These are phyloP conservation scores for Lentinula raphanica DNA, from an alignment of 768 basidiomycete genomes.

Conservation along the genomic window DNA sequence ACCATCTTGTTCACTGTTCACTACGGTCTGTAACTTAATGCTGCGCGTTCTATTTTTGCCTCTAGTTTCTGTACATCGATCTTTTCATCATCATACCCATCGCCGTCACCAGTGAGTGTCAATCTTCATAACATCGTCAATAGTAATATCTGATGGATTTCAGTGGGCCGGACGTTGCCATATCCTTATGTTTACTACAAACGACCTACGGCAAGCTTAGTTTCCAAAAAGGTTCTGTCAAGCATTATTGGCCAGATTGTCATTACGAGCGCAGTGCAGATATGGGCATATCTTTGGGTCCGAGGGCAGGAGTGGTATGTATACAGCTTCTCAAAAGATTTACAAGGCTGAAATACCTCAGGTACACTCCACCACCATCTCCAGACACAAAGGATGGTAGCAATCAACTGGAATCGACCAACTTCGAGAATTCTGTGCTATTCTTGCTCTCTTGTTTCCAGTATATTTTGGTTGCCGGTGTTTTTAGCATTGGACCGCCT, in stretches of 20 bases:
- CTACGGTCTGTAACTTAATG: background rate
- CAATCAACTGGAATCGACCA: constrained; percentile 74
- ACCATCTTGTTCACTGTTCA: background rate
- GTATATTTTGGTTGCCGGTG: constrained; percentile 93
- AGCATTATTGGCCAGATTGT: constrained; percentile 92
- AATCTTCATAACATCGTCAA: background rate
- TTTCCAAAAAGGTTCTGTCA: constrained; percentile 90
- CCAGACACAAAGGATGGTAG: constrained; percentile 43
- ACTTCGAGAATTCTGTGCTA: constrained; percentile 88
- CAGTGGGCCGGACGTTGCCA: constrained; percentile 94
- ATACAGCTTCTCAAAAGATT: background rate
- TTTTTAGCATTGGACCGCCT: constrained; percentile 97
- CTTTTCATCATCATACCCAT: constrained; percentile 97
- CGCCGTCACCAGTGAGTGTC: constrained; percentile 83
- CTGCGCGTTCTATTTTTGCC: constrained; percentile 11
- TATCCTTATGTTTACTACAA: constrained; percentile 83
- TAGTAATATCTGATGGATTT: background rate
- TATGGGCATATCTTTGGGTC: constrained; percentile 90
- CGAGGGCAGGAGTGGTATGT: constrained; percentile 76
- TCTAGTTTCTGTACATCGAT: constrained; percentile 93
- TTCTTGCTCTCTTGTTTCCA: constrained; percentile 98
- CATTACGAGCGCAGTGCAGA: constrained; percentile 76
- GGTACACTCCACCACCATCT: constrained; percentile 72
- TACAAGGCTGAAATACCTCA: constrained; percentile 20
- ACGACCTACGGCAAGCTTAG: constrained; percentile 90